Evolutionary conservation across 352 stramenopile genomes (phyloP).

Genomic region (Phytophthora cactorum): DNA sequence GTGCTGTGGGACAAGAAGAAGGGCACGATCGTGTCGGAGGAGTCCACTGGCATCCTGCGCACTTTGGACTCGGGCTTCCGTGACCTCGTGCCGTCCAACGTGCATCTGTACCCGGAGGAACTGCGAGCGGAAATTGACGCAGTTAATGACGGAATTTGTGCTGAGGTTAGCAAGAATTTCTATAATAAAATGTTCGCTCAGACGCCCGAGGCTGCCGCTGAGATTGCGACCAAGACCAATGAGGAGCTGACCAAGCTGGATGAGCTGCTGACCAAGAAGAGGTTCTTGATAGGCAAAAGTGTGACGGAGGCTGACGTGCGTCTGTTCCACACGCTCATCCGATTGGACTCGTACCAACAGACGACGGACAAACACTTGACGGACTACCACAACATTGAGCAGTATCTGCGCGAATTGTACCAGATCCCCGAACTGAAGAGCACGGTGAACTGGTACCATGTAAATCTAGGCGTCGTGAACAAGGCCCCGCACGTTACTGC

Average conservation of each 20-base stretch:
- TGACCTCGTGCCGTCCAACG: slow-evolving; percentile 52
- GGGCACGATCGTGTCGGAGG: slow-evolving; percentile 81
- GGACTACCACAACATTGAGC: slow-evolving; percentile 56
- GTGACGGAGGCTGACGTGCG: slow-evolving; percentile 18
- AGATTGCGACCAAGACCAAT: background rate
- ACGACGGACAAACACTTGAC: slow-evolving; percentile 42
- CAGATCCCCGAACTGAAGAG: slow-evolving; percentile 74
- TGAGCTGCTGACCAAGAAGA: slow-evolving; percentile 22
- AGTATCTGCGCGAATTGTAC: slow-evolving; percentile 74
- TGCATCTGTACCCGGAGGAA: slow-evolving; percentile 15
- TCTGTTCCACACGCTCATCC: slow-evolving; percentile 7
- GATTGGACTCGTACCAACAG: slow-evolving; percentile 39
- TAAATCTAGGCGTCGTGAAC: slow-evolving; percentile 89
- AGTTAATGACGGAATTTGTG: slow-evolving; percentile 1
- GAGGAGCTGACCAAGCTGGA: background rate
- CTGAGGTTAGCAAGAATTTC: background rate
- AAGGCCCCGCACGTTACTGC: slow-evolving; percentile 75
- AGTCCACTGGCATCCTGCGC: slow-evolving; percentile 75
- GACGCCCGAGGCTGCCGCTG: slow-evolving; percentile 1
- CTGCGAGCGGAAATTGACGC: slow-evolving; percentile 1
- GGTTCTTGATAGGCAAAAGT: slow-evolving; percentile 31
- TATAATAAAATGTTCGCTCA: background rate
- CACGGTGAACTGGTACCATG: slow-evolving; percentile 89
- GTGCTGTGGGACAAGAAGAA: slow-evolving; percentile 77
- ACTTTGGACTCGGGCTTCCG: slow-evolving; percentile 55